A percentile compares a stretch with the other conserved stretches of the same genome.
phyloP scores from a whole-genome alignment of 306 rosid genomes.

The Vicia villosa region DNA sequence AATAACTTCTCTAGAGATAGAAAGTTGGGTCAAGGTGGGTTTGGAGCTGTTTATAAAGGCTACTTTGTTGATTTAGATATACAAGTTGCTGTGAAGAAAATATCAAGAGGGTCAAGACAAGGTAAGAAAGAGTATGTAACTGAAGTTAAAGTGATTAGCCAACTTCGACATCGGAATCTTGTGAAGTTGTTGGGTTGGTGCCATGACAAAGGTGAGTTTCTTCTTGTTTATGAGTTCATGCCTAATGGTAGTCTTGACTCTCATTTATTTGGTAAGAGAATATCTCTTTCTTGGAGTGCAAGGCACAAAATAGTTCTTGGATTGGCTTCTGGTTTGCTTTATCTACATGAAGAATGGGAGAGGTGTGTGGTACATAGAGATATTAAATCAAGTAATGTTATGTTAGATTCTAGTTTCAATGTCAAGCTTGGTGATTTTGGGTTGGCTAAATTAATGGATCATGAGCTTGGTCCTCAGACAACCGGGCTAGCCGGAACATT shows the following conservation, averaged over 20 bases:
- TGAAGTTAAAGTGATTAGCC: neutral
- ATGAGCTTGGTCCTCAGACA: too few relatives aligned
- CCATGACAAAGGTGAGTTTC: slow-evolving; percentile 23
- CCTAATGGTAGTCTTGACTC: neutral
- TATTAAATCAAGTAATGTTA: too few relatives aligned
- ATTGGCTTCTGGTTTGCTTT: too few relatives aligned
- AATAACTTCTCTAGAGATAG: slow-evolving; percentile 42
- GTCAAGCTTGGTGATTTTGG: too few relatives aligned
- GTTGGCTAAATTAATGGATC: too few relatives aligned
- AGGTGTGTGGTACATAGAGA: too few relatives aligned
- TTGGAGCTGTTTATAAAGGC: slow-evolving; percentile 41
- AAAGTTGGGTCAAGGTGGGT: slow-evolving; percentile 39
- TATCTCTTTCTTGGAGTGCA: too few relatives aligned
- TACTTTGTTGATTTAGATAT: slow-evolving; percentile 35
- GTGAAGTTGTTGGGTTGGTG: slow-evolving; percentile 6
- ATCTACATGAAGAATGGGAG: too few relatives aligned
- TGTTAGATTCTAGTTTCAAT: too few relatives aligned
- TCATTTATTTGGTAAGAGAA: too few relatives aligned
- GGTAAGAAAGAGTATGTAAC: slow-evolving; percentile 5
- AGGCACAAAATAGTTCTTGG: too few relatives aligned
- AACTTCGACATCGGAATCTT: slow-evolving; percentile 1
- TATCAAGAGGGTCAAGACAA: slow-evolving; percentile 16
- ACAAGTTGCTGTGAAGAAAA: slow-evolving; percentile 5
- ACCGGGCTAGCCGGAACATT: slow-evolving; percentile 22
- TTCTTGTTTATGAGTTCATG: slow-evolving; percentile 20